These are phyloP conservation scores for Candida pseudocylindracea DNA, from an alignment of 1,139 yeast genomes.

Conservation along the genomic window DNA sequence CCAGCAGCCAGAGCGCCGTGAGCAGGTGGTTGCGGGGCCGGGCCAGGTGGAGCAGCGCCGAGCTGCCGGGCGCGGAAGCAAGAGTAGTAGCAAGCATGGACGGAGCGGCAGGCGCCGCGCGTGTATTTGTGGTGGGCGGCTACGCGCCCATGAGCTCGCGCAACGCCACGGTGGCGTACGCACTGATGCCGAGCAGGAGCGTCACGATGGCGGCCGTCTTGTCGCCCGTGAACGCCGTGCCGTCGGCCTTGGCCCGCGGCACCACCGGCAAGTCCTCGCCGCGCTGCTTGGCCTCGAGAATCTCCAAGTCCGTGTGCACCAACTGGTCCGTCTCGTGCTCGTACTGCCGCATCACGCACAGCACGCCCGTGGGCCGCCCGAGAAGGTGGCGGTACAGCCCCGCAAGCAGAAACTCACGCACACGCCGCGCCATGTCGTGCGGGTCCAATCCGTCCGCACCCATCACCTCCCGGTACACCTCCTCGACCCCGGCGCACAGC, in stretches of 20 bases:
- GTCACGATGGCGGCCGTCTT: conserved; percentile 53
- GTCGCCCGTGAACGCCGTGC: conserved; percentile 7
- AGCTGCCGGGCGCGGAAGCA: no score
- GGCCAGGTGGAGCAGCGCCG: no score
- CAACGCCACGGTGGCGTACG: conserved; percentile 95
- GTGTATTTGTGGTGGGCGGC: conserved; percentile 3
- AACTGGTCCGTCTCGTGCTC: conserved; percentile 41
- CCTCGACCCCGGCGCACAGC: conserved; percentile 29
- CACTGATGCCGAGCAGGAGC: conserved; percentile 65
- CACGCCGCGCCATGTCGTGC: conserved; percentile 58
- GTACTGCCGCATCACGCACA: conserved; percentile 44
- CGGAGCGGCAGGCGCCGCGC: no score
- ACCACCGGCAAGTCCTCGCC: conserved; percentile 11
- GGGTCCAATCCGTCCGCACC: conserved; percentile 68
- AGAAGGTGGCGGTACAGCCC: conserved; percentile 77
- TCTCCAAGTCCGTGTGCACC: conserved; percentile 64
- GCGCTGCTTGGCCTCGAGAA: conserved; percentile 22
- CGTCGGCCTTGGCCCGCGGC: conserved; percentile 7
- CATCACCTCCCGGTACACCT: conserved; percentile 58
- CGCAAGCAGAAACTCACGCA: conserved; percentile 73
- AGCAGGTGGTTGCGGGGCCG: no score
- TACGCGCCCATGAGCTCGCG: conserved; percentile 33
- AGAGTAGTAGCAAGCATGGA: no score
- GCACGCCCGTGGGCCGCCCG: conserved; percentile 40
- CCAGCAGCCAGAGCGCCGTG: no score